A percentile compares a stretch with the other conserved stretches of the same genome.
phyloP scores from a whole-genome alignment of 1,139 yeast genomes.

The Zygotorulaspora mrakii region DNA sequence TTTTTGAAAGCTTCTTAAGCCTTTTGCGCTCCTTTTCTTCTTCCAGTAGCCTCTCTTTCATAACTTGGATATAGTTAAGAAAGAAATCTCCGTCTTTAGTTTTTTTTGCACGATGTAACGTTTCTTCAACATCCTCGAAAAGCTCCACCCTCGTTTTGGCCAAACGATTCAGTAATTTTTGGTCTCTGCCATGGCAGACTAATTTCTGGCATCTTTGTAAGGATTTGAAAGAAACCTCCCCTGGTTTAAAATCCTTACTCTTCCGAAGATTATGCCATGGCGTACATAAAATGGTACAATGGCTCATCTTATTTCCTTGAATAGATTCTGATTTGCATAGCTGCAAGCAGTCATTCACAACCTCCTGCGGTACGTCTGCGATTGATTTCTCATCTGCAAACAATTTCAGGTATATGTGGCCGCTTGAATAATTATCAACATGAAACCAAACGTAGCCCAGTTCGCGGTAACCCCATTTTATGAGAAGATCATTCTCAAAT shows the following conservation, averaged over 20 bases:
- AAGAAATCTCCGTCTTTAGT: slow-evolving; percentile 30
- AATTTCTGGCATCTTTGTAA: slow-evolving; percentile 51
- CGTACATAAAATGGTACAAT: slow-evolving; percentile 67
- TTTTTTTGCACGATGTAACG: slow-evolving; percentile 33
- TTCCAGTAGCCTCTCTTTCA: slow-evolving; percentile 24
- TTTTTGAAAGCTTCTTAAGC: slow-evolving; percentile 20
- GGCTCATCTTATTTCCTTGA: slow-evolving; percentile 69
- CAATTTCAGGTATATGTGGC: slow-evolving; percentile 72
- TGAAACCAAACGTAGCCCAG: slow-evolving; percentile 71
- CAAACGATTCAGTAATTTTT: slow-evolving; percentile 59
- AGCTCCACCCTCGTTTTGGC: slow-evolving; percentile 63
- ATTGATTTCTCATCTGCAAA: slow-evolving; percentile 44
- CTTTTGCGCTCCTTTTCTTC: slow-evolving; percentile 25
- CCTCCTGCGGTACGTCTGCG: slow-evolving; percentile 49
- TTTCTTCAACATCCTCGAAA: slow-evolving; percentile 41
- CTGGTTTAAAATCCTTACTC: slow-evolving; percentile 75
- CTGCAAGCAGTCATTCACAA: slow-evolving; percentile 64
- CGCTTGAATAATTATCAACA: slow-evolving; percentile 75
- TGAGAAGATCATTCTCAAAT: slow-evolving; percentile 68
- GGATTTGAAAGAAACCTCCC: slow-evolving; percentile 73
- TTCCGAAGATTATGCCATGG: slow-evolving; percentile 73
- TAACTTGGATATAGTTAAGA: slow-evolving; percentile 17
- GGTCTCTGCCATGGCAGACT: slow-evolving; percentile 56
- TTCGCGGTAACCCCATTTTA: slow-evolving; percentile 63
- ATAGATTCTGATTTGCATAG: slow-evolving; percentile 78